phyloP scores from a whole-genome alignment of 2,329 filamentous ascomycete species.

The Botrytis pseudocinerea region DNA sequence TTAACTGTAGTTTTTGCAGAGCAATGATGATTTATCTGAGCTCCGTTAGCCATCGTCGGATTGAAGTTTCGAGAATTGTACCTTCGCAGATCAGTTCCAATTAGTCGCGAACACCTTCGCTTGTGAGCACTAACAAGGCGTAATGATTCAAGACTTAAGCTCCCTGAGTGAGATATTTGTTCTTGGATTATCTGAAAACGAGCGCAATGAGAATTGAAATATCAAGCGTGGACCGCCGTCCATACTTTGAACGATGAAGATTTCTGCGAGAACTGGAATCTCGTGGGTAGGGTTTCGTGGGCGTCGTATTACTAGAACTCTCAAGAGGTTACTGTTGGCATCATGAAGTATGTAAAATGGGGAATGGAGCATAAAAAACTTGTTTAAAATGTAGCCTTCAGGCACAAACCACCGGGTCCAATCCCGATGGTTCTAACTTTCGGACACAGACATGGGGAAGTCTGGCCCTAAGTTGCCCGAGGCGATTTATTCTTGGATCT shows the following conservation, averaged over 20 bases:
- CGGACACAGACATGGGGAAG: background rate
- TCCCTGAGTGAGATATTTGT: background rate
- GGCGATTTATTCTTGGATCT: slow-evolving; percentile 3
- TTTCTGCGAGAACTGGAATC: background rate
- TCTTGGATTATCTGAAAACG: background rate
- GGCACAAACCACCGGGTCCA: background rate
- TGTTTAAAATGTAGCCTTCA: slow-evolving; percentile 1
- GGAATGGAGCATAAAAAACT: background rate
- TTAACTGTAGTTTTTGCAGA: no score
- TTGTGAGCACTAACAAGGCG: background rate
- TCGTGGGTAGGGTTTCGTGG: background rate
- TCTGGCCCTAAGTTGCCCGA: slow-evolving; percentile 4
- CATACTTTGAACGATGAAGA: background rate
- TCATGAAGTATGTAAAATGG: background rate
- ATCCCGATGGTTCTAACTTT: slow-evolving; percentile 5
- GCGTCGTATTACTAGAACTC: background rate
- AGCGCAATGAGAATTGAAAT: background rate
- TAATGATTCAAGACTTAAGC: background rate
- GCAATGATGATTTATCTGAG: slow-evolving; percentile 17
- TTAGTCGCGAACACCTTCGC: background rate
- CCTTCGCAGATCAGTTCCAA: background rate
- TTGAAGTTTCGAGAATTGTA: background rate
- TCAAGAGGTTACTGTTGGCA: background rate
- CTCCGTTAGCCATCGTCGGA: background rate
- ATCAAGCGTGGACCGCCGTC: background rate